phyloP scores from a whole-genome alignment of 768 basidiomycete species.

The Galerina sulciceps region DNA sequence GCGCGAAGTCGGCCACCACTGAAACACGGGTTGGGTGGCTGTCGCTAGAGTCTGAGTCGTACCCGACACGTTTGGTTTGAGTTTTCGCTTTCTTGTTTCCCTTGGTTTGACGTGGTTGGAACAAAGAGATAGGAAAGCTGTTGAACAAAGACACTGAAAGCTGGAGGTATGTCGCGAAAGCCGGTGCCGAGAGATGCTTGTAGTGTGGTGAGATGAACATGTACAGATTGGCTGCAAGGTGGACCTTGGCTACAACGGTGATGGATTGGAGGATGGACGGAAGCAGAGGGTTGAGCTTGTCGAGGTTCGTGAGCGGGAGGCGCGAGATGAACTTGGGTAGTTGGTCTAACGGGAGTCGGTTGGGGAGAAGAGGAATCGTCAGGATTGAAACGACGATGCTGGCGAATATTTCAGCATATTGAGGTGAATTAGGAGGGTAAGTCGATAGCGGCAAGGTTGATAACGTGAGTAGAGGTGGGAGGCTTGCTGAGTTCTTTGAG shows the following conservation, averaged over 20 bases:
- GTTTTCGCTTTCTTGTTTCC: neutral
- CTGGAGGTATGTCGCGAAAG: constrained; percentile 56
- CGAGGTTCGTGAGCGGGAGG: constrained; percentile 55
- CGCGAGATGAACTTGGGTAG: constrained; percentile 68
- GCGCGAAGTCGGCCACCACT: constrained; percentile 27
- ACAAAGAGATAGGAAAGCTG: constrained; percentile 51
- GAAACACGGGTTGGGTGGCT: constrained; percentile 39
- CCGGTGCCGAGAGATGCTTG: constrained; percentile 42
- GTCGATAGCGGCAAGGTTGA: constrained; percentile 43
- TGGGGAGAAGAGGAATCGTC: constrained; percentile 77
- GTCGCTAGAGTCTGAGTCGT: constrained; percentile 18
- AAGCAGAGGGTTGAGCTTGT: constrained; percentile 26
- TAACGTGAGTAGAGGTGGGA: constrained; percentile 54
- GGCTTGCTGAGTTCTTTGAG: constrained; percentile 55
- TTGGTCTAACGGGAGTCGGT: constrained; percentile 64
- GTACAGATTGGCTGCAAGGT: constrained; percentile 75
- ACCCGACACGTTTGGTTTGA: neutral
- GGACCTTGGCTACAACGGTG: constrained; percentile 41
- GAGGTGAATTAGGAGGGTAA: constrained; percentile 23
- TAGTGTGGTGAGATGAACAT: constrained; percentile 71
- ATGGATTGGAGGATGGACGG: constrained; percentile 32
- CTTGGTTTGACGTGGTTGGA: constrained; percentile 24
- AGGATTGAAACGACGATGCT: constrained; percentile 60
- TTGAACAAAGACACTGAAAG: constrained; percentile 57
- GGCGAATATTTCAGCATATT: constrained; percentile 38